These are phyloP conservation scores for Parmelia sp. DNA, from an alignment of 495 filamentous ascomycete species.

Conservation along the genomic window DNA sequence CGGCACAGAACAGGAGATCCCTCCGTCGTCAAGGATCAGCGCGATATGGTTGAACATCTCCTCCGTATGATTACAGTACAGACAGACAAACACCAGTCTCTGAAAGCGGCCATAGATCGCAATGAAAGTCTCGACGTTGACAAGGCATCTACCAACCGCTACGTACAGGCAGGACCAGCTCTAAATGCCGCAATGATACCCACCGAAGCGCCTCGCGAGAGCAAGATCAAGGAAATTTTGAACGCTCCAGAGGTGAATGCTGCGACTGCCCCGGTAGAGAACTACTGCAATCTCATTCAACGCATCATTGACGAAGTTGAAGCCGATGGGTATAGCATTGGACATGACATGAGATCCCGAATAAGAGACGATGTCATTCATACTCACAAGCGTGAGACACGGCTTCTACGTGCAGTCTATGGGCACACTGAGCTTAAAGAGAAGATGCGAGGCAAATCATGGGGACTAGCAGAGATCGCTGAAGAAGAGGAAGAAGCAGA, in stretches of 20 bases:
- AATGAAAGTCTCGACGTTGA: background rate
- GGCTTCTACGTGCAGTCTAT: background rate
- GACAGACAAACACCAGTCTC: background rate
- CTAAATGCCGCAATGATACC: background rate
- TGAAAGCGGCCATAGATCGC: background rate
- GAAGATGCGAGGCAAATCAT: background rate
- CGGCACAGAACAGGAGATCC: slow-evolving; percentile 1
- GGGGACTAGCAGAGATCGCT: slow-evolving; percentile 2
- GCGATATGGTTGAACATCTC: slow-evolving; percentile 2
- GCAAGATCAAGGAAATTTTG: background rate
- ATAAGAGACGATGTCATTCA: slow-evolving; percentile 9
- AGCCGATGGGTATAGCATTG: background rate
- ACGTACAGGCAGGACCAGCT: background rate
- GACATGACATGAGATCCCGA: background rate
- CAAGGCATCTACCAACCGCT: background rate
- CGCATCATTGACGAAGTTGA: background rate
- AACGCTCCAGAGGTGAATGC: background rate
- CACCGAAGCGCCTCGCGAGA: background rate
- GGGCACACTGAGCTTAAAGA: background rate
- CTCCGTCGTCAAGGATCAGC: slow-evolving; percentile 2
- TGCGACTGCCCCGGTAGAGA: background rate
- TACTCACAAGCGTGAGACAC: slow-evolving; percentile 6
- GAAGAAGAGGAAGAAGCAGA: background rate
- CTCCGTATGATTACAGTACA: background rate
- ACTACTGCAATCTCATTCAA: slow-evolving; percentile 3